phyloP scores from a whole-genome alignment of 306 rosid species.

The Gleditsia sinensis region DNA sequence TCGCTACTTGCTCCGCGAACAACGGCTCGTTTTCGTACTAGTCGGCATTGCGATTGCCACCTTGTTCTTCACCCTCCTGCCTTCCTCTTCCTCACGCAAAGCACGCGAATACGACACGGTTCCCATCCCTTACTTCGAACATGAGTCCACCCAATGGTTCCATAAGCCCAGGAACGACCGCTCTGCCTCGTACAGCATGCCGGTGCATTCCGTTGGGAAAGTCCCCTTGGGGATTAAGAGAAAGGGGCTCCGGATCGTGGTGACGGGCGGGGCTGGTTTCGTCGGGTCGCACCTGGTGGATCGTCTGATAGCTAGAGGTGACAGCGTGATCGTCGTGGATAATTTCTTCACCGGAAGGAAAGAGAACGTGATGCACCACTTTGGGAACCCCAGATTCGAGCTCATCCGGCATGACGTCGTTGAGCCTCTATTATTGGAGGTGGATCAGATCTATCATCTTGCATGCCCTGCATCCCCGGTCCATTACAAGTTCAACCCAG shows the following conservation, averaged over 20 bases:
- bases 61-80: conserved; percentile 44
- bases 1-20: conserved; percentile 67
- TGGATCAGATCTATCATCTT: conserved; percentile 80
- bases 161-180: conserved; percentile 42
- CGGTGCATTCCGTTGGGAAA: conserved; percentile 54
- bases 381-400: conserved; percentile 73
- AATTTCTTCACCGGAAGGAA: conserved; percentile 77
- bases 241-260: conserved; percentile 72
- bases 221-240: conserved; percentile 63
- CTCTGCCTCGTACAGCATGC: conserved; percentile 25
- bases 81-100: conserved; percentile 40
- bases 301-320: conserved; percentile 71
- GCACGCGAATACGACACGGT: conserved; percentile 25
- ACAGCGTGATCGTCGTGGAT: conserved; percentile 76
- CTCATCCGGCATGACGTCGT: conserved; percentile 80
- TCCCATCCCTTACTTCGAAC: conserved; percentile 24
- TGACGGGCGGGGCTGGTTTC: conserved; percentile 76
- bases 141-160: conserved; percentile 28
- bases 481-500: conserved; percentile 78
- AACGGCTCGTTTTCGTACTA: conserved; percentile 59
- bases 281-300: conserved; percentile 77
- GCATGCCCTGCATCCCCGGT: conserved; percentile 83
- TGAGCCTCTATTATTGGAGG: conserved; percentile 73
- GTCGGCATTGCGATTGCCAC: conserved; percentile 76
- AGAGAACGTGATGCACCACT: conserved; percentile 78